Evolutionary conservation across 2,329 filamentous ascomycete genomes (phyloP).

Genomic region (Fusarium sp.): DNA sequence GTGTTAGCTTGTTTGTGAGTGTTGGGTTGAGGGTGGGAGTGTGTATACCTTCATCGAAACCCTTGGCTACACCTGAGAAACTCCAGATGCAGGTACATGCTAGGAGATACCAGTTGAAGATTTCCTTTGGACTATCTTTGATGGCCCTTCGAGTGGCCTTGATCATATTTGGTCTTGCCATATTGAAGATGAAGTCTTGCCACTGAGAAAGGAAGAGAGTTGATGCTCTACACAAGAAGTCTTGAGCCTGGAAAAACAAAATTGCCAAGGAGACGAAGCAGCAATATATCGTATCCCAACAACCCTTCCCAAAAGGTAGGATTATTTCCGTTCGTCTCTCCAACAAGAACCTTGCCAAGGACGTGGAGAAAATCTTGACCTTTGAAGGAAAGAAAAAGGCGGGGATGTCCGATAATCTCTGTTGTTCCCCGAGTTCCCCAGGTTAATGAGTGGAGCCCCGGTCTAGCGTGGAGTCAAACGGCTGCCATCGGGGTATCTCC

Average conservation of each 20-base stretch:
- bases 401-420: slow-evolving; percentile 1
- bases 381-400: not conserved
- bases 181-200: not conserved
- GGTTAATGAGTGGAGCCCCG: not conserved
- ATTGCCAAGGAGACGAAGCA: not conserved
- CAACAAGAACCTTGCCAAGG: not conserved
- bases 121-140: slow-evolving; percentile 43
- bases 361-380: not conserved
- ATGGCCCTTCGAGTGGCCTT: slow-evolving; percentile 45
- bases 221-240: too few species aligned
- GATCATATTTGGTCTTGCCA: slow-evolving; percentile 42
- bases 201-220: not conserved
- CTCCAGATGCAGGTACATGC: slow-evolving; percentile 45
- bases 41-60: slow-evolving; percentile 46
- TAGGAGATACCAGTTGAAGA: slow-evolving; percentile 48
- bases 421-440: slow-evolving; percentile 3
- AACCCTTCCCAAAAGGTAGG: not conserved
- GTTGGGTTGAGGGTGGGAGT: not conserved
- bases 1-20: not conserved
- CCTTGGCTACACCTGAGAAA: slow-evolving; percentile 49
- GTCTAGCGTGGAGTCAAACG: not conserved
- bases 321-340: not conserved
- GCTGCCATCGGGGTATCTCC: slow-evolving; percentile 5
- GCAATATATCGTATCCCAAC: slow-evolving; percentile 1
- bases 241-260: not conserved